Conservation (phyloP, 2,329 filamentous ascomycete genomes). For the Didymella glomerata region DNA sequence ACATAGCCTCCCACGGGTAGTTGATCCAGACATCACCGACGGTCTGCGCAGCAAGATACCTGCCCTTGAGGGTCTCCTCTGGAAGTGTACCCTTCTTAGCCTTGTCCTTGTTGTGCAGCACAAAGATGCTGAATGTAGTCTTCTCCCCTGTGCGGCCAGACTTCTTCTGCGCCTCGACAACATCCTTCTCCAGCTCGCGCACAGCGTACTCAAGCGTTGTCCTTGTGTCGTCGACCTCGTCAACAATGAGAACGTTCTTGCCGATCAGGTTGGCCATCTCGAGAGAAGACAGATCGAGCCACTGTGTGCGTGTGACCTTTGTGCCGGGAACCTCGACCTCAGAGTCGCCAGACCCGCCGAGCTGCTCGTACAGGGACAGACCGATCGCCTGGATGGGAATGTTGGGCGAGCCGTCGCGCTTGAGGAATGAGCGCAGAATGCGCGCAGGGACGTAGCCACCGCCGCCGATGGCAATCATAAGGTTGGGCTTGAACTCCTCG, state of each 20-base stretch:
- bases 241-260: conserved; percentile 90
- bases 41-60: conserved; percentile 87
- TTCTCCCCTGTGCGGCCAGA: conserved; percentile 73
- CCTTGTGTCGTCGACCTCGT: conserved; percentile 94
- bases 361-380: conserved; percentile 92
- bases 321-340: conserved; percentile 82
- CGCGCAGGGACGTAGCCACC: conserved; percentile 97
- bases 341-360: conserved; percentile 68
- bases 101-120: conserved; percentile 99
- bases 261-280: conserved; percentile 89
- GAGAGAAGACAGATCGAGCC: conserved; percentile 88
- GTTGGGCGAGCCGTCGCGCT: conserved; percentile 84
- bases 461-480: conserved; percentile 98
- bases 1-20: conserved; percentile 96
- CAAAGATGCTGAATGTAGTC: conserved; percentile 94
- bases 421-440: conserved; percentile 95
- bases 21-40: conserved; percentile 97
- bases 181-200: conserved; percentile 92
- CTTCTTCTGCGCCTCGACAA: conserved; percentile 78
- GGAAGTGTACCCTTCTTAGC: conserved; percentile 89
- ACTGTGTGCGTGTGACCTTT: conserved; percentile 97
- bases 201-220: conserved; percentile 95
- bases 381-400: conserved; percentile 99
- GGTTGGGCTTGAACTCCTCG: conserved; percentile 84
- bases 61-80: conserved; percentile 74